Evolutionary conservation across 2,329 filamentous ascomycete species (phyloP).

Genomic region (Knufia fluminis): DNA sequence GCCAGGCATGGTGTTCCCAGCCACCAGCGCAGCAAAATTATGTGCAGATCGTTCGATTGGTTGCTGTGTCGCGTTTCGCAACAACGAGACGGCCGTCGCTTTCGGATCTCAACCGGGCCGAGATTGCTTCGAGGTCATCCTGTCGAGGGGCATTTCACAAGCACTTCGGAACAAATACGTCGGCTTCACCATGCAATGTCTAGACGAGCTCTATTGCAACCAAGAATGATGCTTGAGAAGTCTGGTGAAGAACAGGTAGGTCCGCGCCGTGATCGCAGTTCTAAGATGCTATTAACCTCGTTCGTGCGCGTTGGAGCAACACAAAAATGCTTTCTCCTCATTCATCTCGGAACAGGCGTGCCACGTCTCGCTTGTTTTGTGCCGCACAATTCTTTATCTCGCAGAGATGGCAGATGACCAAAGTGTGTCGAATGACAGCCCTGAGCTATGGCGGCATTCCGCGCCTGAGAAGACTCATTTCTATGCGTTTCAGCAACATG

Average conservation of each 20-base stretch:
- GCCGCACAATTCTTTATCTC: neutral
- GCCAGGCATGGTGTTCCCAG: neutral
- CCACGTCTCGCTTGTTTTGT: neutral
- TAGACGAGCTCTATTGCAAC: neutral
- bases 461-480: slow-evolving; percentile 60
- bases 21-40: neutral
- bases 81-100: neutral
- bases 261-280: neutral
- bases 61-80: neutral
- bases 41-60: neutral
- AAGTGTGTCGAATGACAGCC: slow-evolving; percentile 8
- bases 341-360: neutral
- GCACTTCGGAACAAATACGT: neutral
- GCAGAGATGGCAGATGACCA: slow-evolving; percentile 6
- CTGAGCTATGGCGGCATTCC: slow-evolving; percentile 62
- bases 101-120: neutral
- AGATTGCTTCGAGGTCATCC: neutral
- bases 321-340: too few species aligned
- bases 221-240: neutral
- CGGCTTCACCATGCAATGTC: neutral
- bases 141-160: too few species aligned
- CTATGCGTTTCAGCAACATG: slow-evolving; percentile 58
- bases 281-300: neutral
- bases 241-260: neutral
- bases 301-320: neutral